A percentile compares a stretch with the other conserved stretches of the same genome.
These are phyloP conservation scores for Saccharomycopsis lassenensis DNA, from an alignment of 805 yeast species.

Conservation along the genomic window DNA sequence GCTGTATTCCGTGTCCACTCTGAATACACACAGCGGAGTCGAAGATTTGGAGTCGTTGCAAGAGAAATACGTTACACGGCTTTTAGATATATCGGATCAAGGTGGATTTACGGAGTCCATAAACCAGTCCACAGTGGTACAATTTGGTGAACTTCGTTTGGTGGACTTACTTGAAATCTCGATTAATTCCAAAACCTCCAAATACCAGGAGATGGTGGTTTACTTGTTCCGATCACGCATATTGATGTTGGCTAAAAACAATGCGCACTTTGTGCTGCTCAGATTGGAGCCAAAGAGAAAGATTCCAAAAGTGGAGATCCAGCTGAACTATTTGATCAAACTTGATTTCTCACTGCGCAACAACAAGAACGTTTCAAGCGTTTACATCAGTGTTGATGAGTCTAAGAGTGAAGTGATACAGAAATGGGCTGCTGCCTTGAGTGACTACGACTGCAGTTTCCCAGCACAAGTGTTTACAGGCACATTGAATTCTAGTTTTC, in stretches of 20 bases:
- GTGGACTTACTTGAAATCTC: slow-evolving; percentile 12
- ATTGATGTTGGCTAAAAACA: slow-evolving; percentile 8
- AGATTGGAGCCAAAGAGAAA: slow-evolving; percentile 5
- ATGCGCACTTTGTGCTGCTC: slow-evolving; percentile 7
- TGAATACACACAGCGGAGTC: slow-evolving; percentile 6
- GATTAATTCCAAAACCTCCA: slow-evolving; percentile 5
- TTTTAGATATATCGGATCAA: slow-evolving; percentile 4
- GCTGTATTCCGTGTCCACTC: slow-evolving; percentile 2
- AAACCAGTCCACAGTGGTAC: too few species aligned
- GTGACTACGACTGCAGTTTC: slow-evolving; percentile 16
- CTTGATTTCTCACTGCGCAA: slow-evolving; percentile 7
- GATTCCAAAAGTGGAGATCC: slow-evolving; percentile 14
- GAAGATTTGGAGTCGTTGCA: background rate
- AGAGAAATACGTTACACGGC: slow-evolving; percentile 6
- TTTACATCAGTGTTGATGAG: slow-evolving; percentile 12
- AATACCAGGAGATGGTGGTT: slow-evolving; percentile 6
- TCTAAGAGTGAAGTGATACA: slow-evolving; percentile 14
- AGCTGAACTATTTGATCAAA: slow-evolving; percentile 14
- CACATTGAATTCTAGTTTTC: slow-evolving; percentile 6
- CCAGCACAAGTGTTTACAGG: slow-evolving; percentile 14
- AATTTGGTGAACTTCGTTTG: slow-evolving; percentile 15
- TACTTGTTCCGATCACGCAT: slow-evolving; percentile 11
- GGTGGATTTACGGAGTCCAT: too few species aligned
- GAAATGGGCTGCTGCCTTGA: slow-evolving; percentile 18
- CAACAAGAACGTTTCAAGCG: slow-evolving; percentile 6